phyloP scores from a whole-genome alignment of 73 alveolate genomes.

The Tetrahymena malaccensis region DNA sequence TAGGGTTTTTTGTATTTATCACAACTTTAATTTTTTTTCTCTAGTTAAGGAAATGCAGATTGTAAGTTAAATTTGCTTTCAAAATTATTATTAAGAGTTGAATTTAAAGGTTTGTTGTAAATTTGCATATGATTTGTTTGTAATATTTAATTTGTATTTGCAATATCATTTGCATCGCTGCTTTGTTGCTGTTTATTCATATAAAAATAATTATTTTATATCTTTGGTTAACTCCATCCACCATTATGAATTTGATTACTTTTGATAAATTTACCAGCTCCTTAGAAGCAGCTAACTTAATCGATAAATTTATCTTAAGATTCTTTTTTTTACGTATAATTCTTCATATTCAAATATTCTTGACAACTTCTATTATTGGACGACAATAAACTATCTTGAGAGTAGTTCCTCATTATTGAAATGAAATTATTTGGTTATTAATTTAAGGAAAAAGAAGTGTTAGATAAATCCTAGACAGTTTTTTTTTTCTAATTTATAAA shows the following conservation, averaged over 20 bases:
- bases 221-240: background rate
- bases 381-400: background rate
- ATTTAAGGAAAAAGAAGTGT: background rate
- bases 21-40: background rate
- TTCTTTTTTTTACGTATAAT: background rate
- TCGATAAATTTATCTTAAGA: background rate
- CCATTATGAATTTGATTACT: too few relatives aligned
- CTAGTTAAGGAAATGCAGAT: background rate
- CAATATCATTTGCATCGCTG: background rate
- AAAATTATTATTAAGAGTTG: too few relatives aligned
- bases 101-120: background rate
- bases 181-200: too few relatives aligned
- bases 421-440: background rate
- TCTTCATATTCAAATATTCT: background rate
- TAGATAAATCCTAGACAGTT: background rate
- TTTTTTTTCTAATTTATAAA: too few relatives aligned
- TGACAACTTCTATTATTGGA: background rate
- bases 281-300: background rate
- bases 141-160: too few relatives aligned
- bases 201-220: too few relatives aligned
- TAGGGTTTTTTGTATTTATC: background rate
- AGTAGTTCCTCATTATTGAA: background rate
- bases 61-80: background rate
- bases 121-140: background rate
- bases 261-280: background rate